These are phyloP conservation scores for Xanthoconium stramineum DNA, from an alignment of 768 basidiomycete genomes.

Conservation along the genomic window DNA sequence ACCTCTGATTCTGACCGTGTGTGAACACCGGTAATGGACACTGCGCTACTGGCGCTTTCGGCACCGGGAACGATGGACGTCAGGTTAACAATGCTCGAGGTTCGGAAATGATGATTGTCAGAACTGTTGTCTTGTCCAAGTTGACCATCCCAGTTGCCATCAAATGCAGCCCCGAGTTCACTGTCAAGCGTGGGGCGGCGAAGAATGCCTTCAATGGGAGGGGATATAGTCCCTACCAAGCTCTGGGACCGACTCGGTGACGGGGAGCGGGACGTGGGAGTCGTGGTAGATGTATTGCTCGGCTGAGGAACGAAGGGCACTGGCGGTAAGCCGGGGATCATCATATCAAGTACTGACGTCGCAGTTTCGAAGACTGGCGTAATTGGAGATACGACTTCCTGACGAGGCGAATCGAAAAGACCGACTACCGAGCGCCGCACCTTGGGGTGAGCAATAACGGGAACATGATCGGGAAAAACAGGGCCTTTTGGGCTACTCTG, in stretches of 20 bases:
- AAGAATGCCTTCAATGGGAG: neutral
- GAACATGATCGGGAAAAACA: conserved; percentile 15
- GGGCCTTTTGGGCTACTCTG: conserved; percentile 25
- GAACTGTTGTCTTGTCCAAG: conserved; percentile 19
- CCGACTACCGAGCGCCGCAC: conserved; percentile 57
- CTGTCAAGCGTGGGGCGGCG: conserved; percentile 45
- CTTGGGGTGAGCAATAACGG: conserved; percentile 26
- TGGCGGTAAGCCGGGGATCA: conserved; percentile 33
- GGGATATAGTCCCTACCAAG: conserved; percentile 6
- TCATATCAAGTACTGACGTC: conserved; percentile 28
- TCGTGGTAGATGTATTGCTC: conserved; percentile 21
- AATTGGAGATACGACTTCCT: conserved; percentile 5
- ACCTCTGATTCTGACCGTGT: neutral
- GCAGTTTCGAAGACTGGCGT: conserved; percentile 14
- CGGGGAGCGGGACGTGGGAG: conserved; percentile 15
- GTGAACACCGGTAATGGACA: conserved; percentile 2
- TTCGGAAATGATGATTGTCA: conserved; percentile 45
- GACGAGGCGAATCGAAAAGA: conserved; percentile 46
- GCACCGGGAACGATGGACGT: conserved; percentile 32
- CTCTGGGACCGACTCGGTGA: conserved; percentile 17
- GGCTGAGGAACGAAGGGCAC: conserved; percentile 34
- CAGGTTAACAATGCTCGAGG: conserved; percentile 55
- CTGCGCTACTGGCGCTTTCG: conserved; percentile 10
- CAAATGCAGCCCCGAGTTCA: conserved; percentile 56
- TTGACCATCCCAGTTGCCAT: conserved; percentile 19